These are phyloP conservation scores for Diaporthe longicolla DNA, from an alignment of 2,329 filamentous ascomycete species.

Conservation along the genomic window DNA sequence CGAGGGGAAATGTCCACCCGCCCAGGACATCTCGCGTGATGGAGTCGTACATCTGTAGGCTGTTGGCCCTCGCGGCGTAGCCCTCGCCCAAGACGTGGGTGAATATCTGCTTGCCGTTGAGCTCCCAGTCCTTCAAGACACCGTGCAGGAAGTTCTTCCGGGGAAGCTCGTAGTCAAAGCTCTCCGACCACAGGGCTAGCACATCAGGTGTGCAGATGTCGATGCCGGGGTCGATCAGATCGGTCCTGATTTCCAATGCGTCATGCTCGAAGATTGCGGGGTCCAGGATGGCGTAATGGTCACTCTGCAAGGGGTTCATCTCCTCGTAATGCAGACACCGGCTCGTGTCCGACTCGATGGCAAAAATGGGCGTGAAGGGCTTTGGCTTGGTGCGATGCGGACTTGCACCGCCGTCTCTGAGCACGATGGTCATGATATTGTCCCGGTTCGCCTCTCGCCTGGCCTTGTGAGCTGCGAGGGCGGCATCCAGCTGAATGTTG, in stretches of 20 bases:
- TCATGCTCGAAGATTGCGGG: slow-evolving; percentile 80
- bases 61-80: slow-evolving; percentile 89
- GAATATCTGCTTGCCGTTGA: slow-evolving; percentile 98
- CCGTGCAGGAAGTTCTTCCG: slow-evolving; percentile 84
- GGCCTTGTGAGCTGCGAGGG: slow-evolving; percentile 83
- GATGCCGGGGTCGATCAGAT: slow-evolving; percentile 93
- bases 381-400: slow-evolving; percentile 84
- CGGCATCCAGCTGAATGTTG: slow-evolving; percentile 86
- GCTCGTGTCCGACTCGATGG: slow-evolving; percentile 84
- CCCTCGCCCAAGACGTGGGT: slow-evolving; percentile 86
- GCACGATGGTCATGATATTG: slow-evolving; percentile 96
- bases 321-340: slow-evolving; percentile 96
- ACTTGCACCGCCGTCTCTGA: slow-evolving; percentile 80
- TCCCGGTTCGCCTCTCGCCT: slow-evolving; percentile 89
- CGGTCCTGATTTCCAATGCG: slow-evolving; percentile 86
- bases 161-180: slow-evolving; percentile 86
- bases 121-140: slow-evolving; percentile 94
- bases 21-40: slow-evolving; percentile 89
- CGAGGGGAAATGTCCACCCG: slow-evolving; percentile 89
- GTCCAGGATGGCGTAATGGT: slow-evolving; percentile 80
- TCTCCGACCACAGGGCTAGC: slow-evolving; percentile 94
- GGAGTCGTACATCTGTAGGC: slow-evolving; percentile 90
- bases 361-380: slow-evolving; percentile 84
- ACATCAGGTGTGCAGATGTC: slow-evolving; percentile 98
- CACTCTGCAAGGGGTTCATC: slow-evolving; percentile 77